Evolutionary conservation across 768 basidiomycete genomes (phyloP).

Genomic region (Porphyrellus cyaneotinctus): DNA sequence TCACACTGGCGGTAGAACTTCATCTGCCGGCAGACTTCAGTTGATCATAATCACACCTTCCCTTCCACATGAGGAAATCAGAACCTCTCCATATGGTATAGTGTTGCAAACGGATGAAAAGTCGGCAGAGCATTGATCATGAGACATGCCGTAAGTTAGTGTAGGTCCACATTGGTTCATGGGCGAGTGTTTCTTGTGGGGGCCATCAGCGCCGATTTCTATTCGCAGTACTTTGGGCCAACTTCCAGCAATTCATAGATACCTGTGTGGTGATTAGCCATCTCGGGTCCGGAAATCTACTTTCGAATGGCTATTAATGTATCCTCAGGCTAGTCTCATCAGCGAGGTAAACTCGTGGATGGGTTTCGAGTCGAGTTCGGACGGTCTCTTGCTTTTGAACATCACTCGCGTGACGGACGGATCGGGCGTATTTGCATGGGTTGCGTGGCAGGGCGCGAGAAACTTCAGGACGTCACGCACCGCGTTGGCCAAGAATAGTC

Average conservation of each 20-base stretch:
- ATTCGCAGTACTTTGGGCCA: background rate
- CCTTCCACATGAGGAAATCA: background rate
- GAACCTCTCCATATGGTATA: background rate
- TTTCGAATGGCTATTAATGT: background rate
- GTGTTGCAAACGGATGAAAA: background rate
- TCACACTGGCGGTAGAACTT: too few relatives aligned
- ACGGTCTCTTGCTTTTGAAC: background rate
- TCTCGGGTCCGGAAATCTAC: background rate
- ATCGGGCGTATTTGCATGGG: background rate
- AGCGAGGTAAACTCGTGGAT: background rate
- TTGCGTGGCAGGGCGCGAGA: too few relatives aligned
- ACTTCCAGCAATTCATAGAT: background rate
- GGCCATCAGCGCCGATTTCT: slow-evolving; percentile 2
- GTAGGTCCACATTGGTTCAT: background rate
- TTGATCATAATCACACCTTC: background rate
- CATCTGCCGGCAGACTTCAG: background rate
- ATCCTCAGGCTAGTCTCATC: background rate
- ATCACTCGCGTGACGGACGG: background rate
- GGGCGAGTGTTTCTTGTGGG: background rate
- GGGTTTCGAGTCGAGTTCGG: background rate
- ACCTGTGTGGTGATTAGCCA: background rate
- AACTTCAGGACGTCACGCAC: too few relatives aligned
- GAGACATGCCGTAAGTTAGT: background rate
- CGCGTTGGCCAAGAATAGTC: background rate
- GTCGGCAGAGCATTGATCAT: background rate